phyloP scores from a whole-genome alignment of 306 rosid genomes.

The Rubus parviflorus region DNA sequence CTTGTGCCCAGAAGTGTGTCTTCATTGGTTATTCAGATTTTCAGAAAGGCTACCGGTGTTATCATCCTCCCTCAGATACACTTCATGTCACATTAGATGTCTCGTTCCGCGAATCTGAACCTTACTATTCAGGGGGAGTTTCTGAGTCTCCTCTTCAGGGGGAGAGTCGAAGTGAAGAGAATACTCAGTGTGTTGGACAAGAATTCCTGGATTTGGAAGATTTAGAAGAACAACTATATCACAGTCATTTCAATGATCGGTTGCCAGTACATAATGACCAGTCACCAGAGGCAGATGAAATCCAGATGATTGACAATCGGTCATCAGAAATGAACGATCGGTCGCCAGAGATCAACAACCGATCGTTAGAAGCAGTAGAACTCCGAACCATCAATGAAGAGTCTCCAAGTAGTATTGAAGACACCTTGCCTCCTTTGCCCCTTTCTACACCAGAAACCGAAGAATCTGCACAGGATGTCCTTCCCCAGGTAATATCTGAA shows the following conservation, averaged over 20 bases:
- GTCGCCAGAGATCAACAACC: too few relatives aligned
- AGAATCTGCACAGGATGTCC: conserved; percentile 2
- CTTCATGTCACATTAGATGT: background rate
- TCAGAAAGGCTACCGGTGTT: background rate
- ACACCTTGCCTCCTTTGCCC: background rate
- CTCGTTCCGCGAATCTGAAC: background rate
- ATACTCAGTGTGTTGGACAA: background rate
- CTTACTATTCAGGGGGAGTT: background rate
- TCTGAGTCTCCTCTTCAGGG: background rate
- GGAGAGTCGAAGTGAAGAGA: conserved; percentile 6
- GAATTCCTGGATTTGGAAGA: background rate
- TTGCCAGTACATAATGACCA: too few relatives aligned
- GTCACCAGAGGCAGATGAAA: too few relatives aligned
- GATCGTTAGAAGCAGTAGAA: too few relatives aligned
- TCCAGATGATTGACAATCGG: too few relatives aligned
- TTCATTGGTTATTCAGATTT: conserved; percentile 9
- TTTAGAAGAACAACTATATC: background rate
- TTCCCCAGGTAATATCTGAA: background rate
- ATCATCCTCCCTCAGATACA: background rate
- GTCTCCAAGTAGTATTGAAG: too few relatives aligned
- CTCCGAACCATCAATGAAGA: too few relatives aligned
- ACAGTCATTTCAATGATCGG: too few relatives aligned
- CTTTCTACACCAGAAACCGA: background rate
- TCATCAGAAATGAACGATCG: too few relatives aligned
- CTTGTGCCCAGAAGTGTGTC: background rate